These are phyloP conservation scores for Ceratocystis variospora DNA, from an alignment of 2,329 filamentous ascomycete genomes.

Conservation along the genomic window DNA sequence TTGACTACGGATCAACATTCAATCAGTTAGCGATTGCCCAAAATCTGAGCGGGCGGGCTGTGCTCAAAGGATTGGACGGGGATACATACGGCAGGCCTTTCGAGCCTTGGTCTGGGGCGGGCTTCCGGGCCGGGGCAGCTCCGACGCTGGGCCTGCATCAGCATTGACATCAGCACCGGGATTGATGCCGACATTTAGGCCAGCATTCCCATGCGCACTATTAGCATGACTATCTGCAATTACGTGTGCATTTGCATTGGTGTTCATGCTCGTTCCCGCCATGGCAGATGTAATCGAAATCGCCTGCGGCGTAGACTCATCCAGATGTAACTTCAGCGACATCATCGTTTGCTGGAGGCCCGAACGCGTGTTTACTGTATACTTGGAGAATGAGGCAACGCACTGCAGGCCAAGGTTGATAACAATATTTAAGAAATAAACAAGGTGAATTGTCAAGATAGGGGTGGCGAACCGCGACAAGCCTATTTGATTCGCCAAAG, in stretches of 20 bases:
- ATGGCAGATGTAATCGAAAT: not conserved
- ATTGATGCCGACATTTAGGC: not conserved
- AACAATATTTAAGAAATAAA: too few relatives aligned
- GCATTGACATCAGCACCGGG: not conserved
- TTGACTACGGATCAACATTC: not conserved
- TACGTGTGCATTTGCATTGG: not conserved
- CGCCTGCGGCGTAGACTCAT: not conserved
- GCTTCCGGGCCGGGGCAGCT: constrained; percentile 8
- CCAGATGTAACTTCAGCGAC: not conserved
- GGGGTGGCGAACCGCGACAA: not conserved
- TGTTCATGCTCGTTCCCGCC: not conserved
- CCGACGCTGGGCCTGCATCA: not conserved
- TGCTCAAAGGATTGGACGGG: constrained; percentile 4
- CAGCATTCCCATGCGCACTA: not conserved
- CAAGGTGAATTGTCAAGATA: not conserved
- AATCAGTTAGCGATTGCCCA: too few relatives aligned
- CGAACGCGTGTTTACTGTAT: not conserved
- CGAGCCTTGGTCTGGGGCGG: constrained; percentile 22
- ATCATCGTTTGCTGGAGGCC: not conserved
- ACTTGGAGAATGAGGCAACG: too few relatives aligned
- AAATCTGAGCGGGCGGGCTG: not conserved
- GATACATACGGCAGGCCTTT: constrained; percentile 25
- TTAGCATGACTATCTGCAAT: too few relatives aligned
- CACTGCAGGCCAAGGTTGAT: too few relatives aligned
- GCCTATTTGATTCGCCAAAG: not conserved